A percentile compares a stretch with the other conserved stretches of the same genome.
Evolutionary conservation across 805 yeast species (phyloP).

Genomic region (Lachancea sp.): DNA sequence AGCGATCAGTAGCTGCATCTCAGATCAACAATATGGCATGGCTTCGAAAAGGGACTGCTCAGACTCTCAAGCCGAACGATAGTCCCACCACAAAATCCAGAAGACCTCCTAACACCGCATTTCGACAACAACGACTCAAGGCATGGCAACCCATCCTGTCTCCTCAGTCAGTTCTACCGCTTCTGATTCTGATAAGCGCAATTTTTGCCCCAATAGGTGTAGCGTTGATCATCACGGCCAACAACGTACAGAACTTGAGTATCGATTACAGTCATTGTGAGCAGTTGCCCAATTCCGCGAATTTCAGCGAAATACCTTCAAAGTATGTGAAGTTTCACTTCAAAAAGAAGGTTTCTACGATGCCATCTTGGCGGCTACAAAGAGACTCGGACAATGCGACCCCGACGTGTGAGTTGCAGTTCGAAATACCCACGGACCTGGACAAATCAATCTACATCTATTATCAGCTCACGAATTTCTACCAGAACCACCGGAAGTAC

Average conservation of each 20-base stretch:
- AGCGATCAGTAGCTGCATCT: too few species aligned
- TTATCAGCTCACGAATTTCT: slow-evolving; percentile 84
- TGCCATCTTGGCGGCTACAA: slow-evolving; percentile 61
- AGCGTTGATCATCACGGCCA: slow-evolving; percentile 71
- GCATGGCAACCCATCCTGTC: slow-evolving; percentile 83
- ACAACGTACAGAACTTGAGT: slow-evolving; percentile 65
- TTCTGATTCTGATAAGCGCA: slow-evolving; percentile 64
- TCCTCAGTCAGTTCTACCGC: slow-evolving; percentile 84
- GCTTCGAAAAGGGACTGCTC: slow-evolving; percentile 2
- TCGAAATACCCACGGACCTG: slow-evolving; percentile 65
- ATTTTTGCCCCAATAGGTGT: slow-evolving; percentile 90
- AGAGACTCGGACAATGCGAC: slow-evolving; percentile 33
- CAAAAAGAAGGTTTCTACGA: slow-evolving; percentile 31
- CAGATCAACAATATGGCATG: slow-evolving; percentile 7
- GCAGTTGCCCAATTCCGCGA: slow-evolving; percentile 38
- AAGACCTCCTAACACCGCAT: slow-evolving; percentile 67
- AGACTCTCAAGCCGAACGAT: slow-evolving; percentile 1
- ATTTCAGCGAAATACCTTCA: slow-evolving; percentile 49
- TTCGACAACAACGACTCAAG: slow-evolving; percentile 62
- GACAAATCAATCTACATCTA: slow-evolving; percentile 68
- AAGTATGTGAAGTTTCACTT: slow-evolving; percentile 59
- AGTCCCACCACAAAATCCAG: slow-evolving; percentile 35
- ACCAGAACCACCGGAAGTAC: slow-evolving; percentile 90
- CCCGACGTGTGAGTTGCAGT: slow-evolving; percentile 57
- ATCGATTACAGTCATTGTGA: slow-evolving; percentile 74